A percentile compares a stretch with the other conserved stretches of the same genome.
Conservation (phyloP, 202 grass and related monocot species). For the Schoenoplectus triqueter region DNA sequence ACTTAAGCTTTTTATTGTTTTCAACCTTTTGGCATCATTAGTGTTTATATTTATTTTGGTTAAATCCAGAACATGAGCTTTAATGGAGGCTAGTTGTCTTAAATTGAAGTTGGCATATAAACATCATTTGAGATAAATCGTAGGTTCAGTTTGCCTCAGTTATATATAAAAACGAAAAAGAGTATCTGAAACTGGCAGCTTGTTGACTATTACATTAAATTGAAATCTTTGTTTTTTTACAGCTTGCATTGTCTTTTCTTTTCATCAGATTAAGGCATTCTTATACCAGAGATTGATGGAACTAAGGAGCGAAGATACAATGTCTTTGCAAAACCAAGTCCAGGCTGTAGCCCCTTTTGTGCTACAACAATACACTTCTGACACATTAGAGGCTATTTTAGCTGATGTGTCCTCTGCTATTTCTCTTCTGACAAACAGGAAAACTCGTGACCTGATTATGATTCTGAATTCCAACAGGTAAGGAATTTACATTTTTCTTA, state of each 20-base stretch:
- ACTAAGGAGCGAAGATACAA: slow-evolving; percentile 73
- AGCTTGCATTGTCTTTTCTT: not conserved
- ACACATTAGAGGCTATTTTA: slow-evolving; percentile 66
- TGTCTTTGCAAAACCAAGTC: slow-evolving; percentile 92
- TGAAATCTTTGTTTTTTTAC: not conserved
- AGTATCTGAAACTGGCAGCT: not conserved
- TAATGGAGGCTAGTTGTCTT: not conserved
- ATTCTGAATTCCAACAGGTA: slow-evolving; percentile 96
- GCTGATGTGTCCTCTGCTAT: slow-evolving; percentile 66
- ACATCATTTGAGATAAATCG: not conserved
- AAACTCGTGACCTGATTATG: slow-evolving; percentile 97
- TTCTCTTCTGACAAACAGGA: slow-evolving; percentile 79
- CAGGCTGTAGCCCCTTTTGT: slow-evolving; percentile 91
- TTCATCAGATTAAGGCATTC: slow-evolving; percentile 80
- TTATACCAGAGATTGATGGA: slow-evolving; percentile 71
- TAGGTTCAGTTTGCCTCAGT: not conserved
- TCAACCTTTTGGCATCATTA: not conserved
- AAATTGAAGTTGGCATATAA: not conserved
- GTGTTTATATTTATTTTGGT: slow-evolving; percentile 15
- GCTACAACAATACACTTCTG: slow-evolving; percentile 87
- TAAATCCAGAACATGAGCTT: not conserved
- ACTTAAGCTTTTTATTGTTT: not conserved
- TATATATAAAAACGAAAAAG: not conserved
- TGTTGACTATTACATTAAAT: not conserved
- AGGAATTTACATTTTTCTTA: not conserved